phyloP scores from a whole-genome alignment of 495 filamentous ascomycete genomes.

The Penicillium pancosmium region DNA sequence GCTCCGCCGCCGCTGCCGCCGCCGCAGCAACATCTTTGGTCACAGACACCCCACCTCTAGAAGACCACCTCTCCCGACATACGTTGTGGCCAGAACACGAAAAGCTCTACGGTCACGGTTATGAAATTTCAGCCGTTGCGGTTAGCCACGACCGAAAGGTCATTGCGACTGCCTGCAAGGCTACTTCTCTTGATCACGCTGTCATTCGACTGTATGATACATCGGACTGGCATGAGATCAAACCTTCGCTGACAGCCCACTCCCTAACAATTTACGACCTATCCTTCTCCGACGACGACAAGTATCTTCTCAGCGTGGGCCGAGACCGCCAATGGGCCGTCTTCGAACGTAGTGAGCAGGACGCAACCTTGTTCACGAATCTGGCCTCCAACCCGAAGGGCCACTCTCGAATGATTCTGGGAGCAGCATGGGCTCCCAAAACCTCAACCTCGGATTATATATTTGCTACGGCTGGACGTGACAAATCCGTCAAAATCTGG shows the following conservation, averaged over 20 bases:
- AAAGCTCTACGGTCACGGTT: constrained; percentile 98
- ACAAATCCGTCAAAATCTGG: constrained; percentile 87
- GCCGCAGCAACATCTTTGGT: constrained; percentile 34
- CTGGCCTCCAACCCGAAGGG: constrained; percentile 73
- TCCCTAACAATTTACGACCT: constrained; percentile 81
- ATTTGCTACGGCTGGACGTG: constrained; percentile 87
- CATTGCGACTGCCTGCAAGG: constrained; percentile 92
- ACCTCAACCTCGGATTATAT: constrained; percentile 29
- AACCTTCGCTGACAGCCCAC: constrained; percentile 78
- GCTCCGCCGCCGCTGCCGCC: constrained; percentile 24
- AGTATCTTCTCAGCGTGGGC: constrained; percentile 80
- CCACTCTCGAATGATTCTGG: constrained; percentile 88
- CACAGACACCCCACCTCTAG: constrained; percentile 73
- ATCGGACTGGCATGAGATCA: constrained; percentile 81
- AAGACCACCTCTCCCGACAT: constrained; percentile 86
- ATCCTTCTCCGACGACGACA: constrained; percentile 74
- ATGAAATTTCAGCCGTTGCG: constrained; percentile 93
- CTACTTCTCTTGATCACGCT: constrained; percentile 89
- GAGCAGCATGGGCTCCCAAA: constrained; percentile 75
- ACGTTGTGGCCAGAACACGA: constrained; percentile 95
- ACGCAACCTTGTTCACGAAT: constrained; percentile 54
- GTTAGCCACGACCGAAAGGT: constrained; percentile 70
- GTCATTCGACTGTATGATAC: constrained; percentile 92
- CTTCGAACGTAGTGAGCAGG: constrained; percentile 55
- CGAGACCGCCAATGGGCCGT: constrained; percentile 89